phyloP scores from a whole-genome alignment of 371 early-diverging fungal species.

The Saksenaea vasiformis region DNA sequence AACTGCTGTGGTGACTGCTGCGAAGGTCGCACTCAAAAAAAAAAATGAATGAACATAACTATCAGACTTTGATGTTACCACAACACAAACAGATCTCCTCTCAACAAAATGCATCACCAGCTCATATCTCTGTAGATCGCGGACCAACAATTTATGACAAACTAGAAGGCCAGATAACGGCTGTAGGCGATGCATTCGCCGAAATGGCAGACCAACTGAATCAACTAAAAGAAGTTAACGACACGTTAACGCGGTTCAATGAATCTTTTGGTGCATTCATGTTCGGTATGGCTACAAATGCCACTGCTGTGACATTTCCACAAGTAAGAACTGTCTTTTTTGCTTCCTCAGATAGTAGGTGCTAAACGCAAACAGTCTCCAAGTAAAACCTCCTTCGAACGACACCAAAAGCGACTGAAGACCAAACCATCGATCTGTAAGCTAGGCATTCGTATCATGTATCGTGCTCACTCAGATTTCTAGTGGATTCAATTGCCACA shows the following conservation, averaged over 20 bases:
- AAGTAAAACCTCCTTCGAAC: constrained; percentile 14
- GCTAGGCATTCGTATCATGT: background rate
- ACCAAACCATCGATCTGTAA: constrained; percentile 2
- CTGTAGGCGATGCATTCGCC: constrained; percentile 15
- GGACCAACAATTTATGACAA: constrained; percentile 13
- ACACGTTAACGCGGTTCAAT: constrained; percentile 34
- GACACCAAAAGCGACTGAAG: background rate
- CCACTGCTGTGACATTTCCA: constrained; percentile 24
- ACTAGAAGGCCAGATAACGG: constrained; percentile 18
- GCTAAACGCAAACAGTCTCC: constrained; percentile 6
- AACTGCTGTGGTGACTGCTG: no score
- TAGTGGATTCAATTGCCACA: background rate
- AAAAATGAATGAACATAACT: no score
- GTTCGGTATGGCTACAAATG: constrained; percentile 34
- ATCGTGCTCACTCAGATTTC: background rate
- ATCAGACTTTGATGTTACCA: no score
- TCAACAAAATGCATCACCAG: no score
- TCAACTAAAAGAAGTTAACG: constrained; percentile 27
- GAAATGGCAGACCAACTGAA: constrained; percentile 28
- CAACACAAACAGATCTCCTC: no score
- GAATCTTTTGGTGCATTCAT: constrained; percentile 40
- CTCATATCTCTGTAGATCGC: background rate
- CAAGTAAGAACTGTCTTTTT: constrained; percentile 14
- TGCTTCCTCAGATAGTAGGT: no score
- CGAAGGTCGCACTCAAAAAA: no score